These are phyloP conservation scores for Aspergillus nidulans DNA, from an alignment of 495 filamentous ascomycete species.

Conservation along the genomic window DNA sequence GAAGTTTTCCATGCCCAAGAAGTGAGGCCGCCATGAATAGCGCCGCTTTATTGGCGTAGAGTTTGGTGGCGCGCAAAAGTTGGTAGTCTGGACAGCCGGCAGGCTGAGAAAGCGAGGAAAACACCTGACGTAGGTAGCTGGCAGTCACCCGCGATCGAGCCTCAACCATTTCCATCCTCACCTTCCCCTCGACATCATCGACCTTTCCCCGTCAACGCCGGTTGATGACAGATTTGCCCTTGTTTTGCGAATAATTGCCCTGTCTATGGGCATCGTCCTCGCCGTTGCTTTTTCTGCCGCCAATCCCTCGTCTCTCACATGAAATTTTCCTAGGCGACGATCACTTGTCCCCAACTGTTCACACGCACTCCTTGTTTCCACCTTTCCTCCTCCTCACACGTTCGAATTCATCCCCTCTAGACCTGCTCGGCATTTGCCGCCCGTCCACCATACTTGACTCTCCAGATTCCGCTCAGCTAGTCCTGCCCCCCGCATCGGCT, in stretches of 20 bases:
- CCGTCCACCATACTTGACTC: constrained; percentile 17
- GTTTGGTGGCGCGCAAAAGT: not conserved
- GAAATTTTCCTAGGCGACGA: constrained; percentile 25
- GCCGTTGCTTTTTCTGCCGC: constrained; percentile 12
- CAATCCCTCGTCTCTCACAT: constrained; percentile 23
- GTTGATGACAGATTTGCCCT: constrained; percentile 1
- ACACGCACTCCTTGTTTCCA: constrained; percentile 1
- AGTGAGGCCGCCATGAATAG: constrained; percentile 40
- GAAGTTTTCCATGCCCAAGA: constrained; percentile 51
- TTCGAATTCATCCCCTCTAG: constrained; percentile 3
- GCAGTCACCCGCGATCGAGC: constrained; percentile 1
- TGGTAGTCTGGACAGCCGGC: not conserved
- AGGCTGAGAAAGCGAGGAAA: not conserved
- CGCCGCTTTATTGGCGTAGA: constrained; percentile 3
- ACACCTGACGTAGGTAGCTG: constrained; percentile 20
- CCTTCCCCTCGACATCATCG: constrained; percentile 5
- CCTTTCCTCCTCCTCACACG: not conserved
- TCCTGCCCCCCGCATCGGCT: constrained; percentile 15
- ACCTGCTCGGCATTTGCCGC: constrained; percentile 7
- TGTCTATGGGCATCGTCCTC: not conserved
- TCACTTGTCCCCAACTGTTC: constrained; percentile 14
- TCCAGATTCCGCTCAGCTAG: constrained; percentile 19
- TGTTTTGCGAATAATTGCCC: not conserved
- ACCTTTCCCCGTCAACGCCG: not conserved
- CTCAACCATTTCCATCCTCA: constrained; percentile 5